These are phyloP conservation scores for Leccinellum rugosiceps DNA, from an alignment of 768 basidiomycete genomes.

Conservation along the genomic window DNA sequence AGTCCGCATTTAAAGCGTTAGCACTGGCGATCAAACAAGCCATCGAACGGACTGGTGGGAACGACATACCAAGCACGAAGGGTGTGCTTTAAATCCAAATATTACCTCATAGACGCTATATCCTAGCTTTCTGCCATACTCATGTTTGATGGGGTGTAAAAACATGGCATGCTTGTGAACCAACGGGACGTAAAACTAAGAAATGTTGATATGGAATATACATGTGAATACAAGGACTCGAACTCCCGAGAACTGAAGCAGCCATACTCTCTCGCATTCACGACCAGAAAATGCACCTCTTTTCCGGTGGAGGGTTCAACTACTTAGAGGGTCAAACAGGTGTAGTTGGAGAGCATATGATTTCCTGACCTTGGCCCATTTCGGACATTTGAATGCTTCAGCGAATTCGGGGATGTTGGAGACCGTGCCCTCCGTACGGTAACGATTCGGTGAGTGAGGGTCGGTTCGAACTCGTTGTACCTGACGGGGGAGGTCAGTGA, in stretches of 20 bases:
- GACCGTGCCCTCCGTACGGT: slow-evolving; percentile 83
- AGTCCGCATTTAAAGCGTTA: slow-evolving; percentile 97
- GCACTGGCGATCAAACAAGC: slow-evolving; percentile 95
- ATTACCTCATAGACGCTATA: neutral
- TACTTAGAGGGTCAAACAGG: slow-evolving; percentile 24
- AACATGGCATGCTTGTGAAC: neutral
- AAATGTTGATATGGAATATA: slow-evolving; percentile 15
- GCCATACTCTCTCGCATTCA: slow-evolving; percentile 20
- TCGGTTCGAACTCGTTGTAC: slow-evolving; percentile 81
- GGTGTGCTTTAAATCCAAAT: slow-evolving; percentile 68
- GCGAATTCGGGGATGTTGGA: slow-evolving; percentile 88
- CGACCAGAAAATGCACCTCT: slow-evolving; percentile 81
- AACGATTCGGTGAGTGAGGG: slow-evolving; percentile 81
- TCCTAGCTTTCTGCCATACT: neutral
- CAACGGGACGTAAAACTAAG: neutral
- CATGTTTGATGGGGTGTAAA: neutral
- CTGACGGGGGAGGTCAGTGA: slow-evolving; percentile 30
- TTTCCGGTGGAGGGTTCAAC: slow-evolving; percentile 81
- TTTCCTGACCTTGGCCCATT: slow-evolving; percentile 62
- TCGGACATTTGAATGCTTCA: slow-evolving; percentile 77
- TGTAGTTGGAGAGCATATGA: neutral
- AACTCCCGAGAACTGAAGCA: slow-evolving; percentile 1
- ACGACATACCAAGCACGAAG: slow-evolving; percentile 95
- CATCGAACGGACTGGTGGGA: slow-evolving; percentile 83
- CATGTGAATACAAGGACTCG: slow-evolving; percentile 10